A percentile compares a stretch with the other conserved stretches of the same genome.
These are phyloP conservation scores for Schwanniomyces vanrijiae DNA, from an alignment of 805 yeast genomes.

Conservation along the genomic window DNA sequence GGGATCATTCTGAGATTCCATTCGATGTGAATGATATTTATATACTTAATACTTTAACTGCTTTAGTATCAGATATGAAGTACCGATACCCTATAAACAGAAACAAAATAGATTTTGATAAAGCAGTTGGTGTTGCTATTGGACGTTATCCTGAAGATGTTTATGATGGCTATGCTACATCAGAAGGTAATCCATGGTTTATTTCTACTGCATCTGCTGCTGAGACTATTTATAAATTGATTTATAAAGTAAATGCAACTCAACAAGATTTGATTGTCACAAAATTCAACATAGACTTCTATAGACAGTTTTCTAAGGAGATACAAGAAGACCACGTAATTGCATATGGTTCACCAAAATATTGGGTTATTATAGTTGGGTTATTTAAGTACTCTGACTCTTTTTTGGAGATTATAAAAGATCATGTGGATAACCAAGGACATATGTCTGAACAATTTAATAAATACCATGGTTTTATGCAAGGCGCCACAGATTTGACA, in stretches of 20 bases:
- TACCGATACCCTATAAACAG: slow-evolving; percentile 73
- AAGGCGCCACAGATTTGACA: slow-evolving; percentile 84
- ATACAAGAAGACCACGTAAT: slow-evolving; percentile 24
- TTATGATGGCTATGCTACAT: slow-evolving; percentile 70
- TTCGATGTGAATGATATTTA: slow-evolving; percentile 59
- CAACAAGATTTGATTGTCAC: slow-evolving; percentile 46
- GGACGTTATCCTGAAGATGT: slow-evolving; percentile 94
- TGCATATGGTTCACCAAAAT: slow-evolving; percentile 43
- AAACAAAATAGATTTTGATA: slow-evolving; percentile 33
- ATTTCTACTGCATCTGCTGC: slow-evolving; percentile 71
- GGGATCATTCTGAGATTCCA: slow-evolving; percentile 49
- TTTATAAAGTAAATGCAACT: slow-evolving; percentile 42
- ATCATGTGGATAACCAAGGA: slow-evolving; percentile 65
- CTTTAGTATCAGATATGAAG: slow-evolving; percentile 67
- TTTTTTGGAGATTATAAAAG: slow-evolving; percentile 56
- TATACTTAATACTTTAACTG: slow-evolving; percentile 62
- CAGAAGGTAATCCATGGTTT: slow-evolving; percentile 95
- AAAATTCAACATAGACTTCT: slow-evolving; percentile 26
- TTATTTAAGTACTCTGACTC: slow-evolving; percentile 65
- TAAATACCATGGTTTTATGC: slow-evolving; percentile 75
- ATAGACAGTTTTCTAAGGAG: slow-evolving; percentile 30
- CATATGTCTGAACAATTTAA: slow-evolving; percentile 89
- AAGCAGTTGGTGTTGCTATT: slow-evolving; percentile 57
- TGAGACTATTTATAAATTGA: slow-evolving; percentile 57
- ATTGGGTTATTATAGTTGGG: slow-evolving; percentile 42